Evolutionary conservation across 345 rosid species (phyloP).

Genomic region (Corymbia maculata): DNA sequence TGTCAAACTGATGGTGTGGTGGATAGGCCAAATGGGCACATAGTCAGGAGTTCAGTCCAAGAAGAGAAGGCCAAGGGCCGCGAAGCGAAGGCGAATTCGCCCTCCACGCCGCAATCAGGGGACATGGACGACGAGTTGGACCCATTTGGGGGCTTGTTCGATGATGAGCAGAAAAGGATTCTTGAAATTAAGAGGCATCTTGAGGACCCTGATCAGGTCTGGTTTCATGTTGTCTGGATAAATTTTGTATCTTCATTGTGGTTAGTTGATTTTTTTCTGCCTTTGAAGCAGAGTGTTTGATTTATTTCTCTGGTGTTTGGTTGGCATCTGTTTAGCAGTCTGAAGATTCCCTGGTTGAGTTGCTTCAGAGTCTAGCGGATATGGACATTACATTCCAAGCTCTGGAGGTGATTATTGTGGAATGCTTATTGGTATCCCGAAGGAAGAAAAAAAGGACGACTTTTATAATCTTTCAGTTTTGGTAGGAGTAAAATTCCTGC

Average conservation of each 20-base stretch:
- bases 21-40: slow-evolving; percentile 20
- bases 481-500: neutral
- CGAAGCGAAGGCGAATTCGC: slow-evolving; percentile 12
- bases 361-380: slow-evolving; percentile 91
- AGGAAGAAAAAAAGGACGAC: neutral
- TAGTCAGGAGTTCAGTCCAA: neutral
- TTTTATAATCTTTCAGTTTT: neutral
- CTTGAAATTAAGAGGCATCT: slow-evolving; percentile 76
- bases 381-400: slow-evolving; percentile 96
- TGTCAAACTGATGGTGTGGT: slow-evolving; percentile 27
- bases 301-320: neutral
- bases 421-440: neutral
- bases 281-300: neutral
- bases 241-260: neutral
- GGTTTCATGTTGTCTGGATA: neutral
- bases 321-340: slow-evolving; percentile 29
- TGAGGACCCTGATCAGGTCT: slow-evolving; percentile 91
- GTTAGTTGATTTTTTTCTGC: neutral
- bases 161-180: slow-evolving; percentile 83
- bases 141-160: slow-evolving; percentile 86
- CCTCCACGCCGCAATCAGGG: slow-evolving; percentile 37
- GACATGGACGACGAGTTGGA: slow-evolving; percentile 54
- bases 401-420: slow-evolving; percentile 44
- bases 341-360: slow-evolving; percentile 76
- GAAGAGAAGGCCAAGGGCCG: slow-evolving; percentile 8